Conservation (phyloP, 176 grass and related monocot species). For the Paspalum notatum region DNA sequence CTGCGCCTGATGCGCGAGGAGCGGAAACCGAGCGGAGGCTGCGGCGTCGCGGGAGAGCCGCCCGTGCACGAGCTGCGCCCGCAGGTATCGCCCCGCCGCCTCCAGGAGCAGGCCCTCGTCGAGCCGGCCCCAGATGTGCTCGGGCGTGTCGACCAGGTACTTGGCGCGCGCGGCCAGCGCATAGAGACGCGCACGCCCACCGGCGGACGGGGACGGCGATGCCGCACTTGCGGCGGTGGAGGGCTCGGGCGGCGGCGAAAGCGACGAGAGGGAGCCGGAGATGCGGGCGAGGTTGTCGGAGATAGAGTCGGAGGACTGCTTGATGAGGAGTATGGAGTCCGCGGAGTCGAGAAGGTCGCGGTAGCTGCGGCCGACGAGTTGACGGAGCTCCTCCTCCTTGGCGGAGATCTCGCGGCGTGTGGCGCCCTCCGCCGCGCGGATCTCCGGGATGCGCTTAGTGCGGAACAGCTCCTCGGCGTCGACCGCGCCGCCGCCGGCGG, state of each 20-base stretch:
- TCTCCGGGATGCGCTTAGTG: conserved; percentile 83
- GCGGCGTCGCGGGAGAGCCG: conserved; percentile 58
- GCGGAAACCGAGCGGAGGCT: conserved; percentile 68
- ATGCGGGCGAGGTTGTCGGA: conserved; percentile 70
- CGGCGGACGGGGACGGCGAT: conserved; percentile 36
- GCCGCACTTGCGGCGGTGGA: conserved; percentile 43
- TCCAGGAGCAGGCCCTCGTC: conserved; percentile 91
- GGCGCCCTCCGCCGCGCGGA: conserved; percentile 63
- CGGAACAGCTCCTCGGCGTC: conserved; percentile 96
- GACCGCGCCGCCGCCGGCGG: conserved; percentile 43
- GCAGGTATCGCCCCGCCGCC: conserved; percentile 81
- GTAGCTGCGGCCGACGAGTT: conserved; percentile 96
- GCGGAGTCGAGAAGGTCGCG: conserved; percentile 96
- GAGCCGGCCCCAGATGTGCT: conserved; percentile 97
- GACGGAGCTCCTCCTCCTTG: conserved; percentile 95
- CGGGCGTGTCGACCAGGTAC: conserved; percentile 97
- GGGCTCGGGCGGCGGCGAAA: conserved; percentile 55
- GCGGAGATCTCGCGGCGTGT: conserved; percentile 85
- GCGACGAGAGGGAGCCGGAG: conserved; percentile 69
- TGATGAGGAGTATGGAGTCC: conserved; percentile 90
- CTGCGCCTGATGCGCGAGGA: conserved; percentile 88
- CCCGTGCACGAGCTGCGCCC: conserved; percentile 72
- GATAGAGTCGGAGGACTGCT: conserved; percentile 80
- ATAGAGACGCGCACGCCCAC: conserved; percentile 64
- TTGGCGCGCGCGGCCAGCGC: conserved; percentile 73